These are phyloP conservation scores for Syncephalastrum racemosum DNA, from an alignment of 371 early-diverging fungal genomes.

Conservation along the genomic window DNA sequence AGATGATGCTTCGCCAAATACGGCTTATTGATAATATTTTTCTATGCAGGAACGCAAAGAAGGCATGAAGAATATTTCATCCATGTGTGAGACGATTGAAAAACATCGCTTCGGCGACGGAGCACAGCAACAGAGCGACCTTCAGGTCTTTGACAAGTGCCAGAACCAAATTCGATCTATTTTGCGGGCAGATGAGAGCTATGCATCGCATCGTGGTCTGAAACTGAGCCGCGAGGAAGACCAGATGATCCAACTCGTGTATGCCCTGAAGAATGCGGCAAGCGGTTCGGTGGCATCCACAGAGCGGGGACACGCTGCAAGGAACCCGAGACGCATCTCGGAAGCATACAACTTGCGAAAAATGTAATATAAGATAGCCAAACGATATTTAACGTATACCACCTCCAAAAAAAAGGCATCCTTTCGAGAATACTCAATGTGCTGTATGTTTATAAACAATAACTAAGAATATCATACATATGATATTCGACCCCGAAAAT, in stretches of 20 bases:
- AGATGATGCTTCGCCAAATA: not conserved
- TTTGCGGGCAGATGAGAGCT: slow-evolving; percentile 42
- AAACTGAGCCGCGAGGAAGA: slow-evolving; percentile 41
- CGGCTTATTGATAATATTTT: slow-evolving; percentile 1
- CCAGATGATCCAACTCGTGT: slow-evolving; percentile 55
- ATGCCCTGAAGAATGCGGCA: slow-evolving; percentile 39
- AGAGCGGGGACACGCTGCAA: slow-evolving; percentile 12
- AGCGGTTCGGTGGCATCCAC: slow-evolving; percentile 12
- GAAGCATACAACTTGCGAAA: slow-evolving; percentile 40
- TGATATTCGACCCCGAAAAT: no score
- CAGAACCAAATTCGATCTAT: slow-evolving; percentile 51
- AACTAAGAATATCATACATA: no score
- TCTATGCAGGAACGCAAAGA: not conserved
- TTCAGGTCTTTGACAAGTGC: slow-evolving; percentile 53
- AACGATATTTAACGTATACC: no score
- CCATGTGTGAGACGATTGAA: slow-evolving; percentile 48
- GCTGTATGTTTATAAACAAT: no score
- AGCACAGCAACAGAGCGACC: slow-evolving; percentile 28
- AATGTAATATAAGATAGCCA: not conserved
- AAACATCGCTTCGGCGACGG: slow-evolving; percentile 37
- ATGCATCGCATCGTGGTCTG: slow-evolving; percentile 49
- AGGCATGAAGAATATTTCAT: slow-evolving; percentile 32
- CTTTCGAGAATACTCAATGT: no score
- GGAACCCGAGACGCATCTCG: slow-evolving; percentile 42
- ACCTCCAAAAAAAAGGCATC: no score